Evolutionary conservation across 2,329 filamentous ascomycete genomes (phyloP), one percentile per base, ranked within the genome.

Genomic region (Pseudogymnoascus sp.): DNA sequence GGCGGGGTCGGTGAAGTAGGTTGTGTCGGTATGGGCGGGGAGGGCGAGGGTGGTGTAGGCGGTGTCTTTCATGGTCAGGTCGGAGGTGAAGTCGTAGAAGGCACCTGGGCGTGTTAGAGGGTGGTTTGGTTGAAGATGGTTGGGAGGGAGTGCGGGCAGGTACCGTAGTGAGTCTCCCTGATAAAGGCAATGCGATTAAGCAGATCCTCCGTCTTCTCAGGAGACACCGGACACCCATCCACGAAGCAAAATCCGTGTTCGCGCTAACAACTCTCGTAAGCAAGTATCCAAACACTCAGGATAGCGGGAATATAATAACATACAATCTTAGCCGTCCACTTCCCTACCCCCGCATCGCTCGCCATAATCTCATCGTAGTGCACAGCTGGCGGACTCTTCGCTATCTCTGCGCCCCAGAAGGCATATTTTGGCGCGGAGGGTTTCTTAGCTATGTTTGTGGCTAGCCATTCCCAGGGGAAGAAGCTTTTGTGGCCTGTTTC

Each of bases 1-100:
- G 2, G 90, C 87, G 0, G 94, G 93, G 66, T 97, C 93, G 21
- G 86, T 92, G 76, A 97, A 97, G 75, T 99, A 97, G 0, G 93
- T 96, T 6, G 85, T 97, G 76, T 99, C 94, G 1, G 93, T 97
- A 74, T 99, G 94, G 0, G 90, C 88, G 19, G 86, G 84, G 2
- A 99, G 83, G 1, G 87, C 86, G 60, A 94, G 81, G 69, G 89
- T 91, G 1, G 93, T 97, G 77, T 97, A 99, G 3, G 92, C 92
- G 1, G 90, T 95, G 71, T 96, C 92, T 67, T 92, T 92, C 71
- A 88, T 88, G 29, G 91, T 88, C 23, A 97, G 82, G 74, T 97
- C 90, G 4, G 92, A 89, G 0, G 90, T 90, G 74, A 97, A 97
- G 75, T 97, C 93, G 78, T 87, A 90, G 74, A 90, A 90, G 29